Percentiles rank a stretch among this genome's conserved stretches.
These are phyloP conservation scores for Suhomyces kilbournensis DNA, from an alignment of 805 yeast genomes.

Conservation along the genomic window DNA sequence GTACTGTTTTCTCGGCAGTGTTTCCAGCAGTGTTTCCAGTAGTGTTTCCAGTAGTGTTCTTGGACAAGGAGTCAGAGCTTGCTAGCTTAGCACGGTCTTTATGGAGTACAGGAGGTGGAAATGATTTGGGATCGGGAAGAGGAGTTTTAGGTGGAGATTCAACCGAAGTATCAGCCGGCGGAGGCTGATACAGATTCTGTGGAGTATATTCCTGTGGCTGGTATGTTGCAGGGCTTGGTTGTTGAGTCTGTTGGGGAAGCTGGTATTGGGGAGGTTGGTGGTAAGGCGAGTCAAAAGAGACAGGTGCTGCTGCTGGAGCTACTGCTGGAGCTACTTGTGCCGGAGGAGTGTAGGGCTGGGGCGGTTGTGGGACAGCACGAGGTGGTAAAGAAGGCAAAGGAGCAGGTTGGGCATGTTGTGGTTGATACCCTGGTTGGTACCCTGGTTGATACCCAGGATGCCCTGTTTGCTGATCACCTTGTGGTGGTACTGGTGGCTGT, in stretches of 20 bases:
- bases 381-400: neutral
- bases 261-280: neutral
- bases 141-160: neutral
- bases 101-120: constrained; percentile 44
- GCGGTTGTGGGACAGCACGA: neutral
- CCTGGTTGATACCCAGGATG: neutral
- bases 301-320: neutral
- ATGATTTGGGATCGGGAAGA: constrained; percentile 33
- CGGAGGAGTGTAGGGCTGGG: neutral
- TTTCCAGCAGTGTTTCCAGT: neutral
- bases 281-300: constrained; percentile 4
- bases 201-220: neutral
- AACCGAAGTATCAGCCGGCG: too few relatives aligned
- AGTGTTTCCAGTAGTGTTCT: neutral
- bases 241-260: too few relatives aligned
- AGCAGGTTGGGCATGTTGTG: constrained; percentile 1
- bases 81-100: constrained; percentile 18
- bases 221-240: neutral
- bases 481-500: neutral
- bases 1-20: neutral
- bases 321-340: neutral
- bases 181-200: too few relatives aligned
- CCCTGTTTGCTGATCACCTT: too few relatives aligned
- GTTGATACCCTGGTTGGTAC: neutral
- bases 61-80: neutral